Evolutionary conservation across 2,329 filamentous ascomycete genomes (phyloP), one percentile per base, ranked within the genome.

Genomic region (Penicillium sp.): DNA sequence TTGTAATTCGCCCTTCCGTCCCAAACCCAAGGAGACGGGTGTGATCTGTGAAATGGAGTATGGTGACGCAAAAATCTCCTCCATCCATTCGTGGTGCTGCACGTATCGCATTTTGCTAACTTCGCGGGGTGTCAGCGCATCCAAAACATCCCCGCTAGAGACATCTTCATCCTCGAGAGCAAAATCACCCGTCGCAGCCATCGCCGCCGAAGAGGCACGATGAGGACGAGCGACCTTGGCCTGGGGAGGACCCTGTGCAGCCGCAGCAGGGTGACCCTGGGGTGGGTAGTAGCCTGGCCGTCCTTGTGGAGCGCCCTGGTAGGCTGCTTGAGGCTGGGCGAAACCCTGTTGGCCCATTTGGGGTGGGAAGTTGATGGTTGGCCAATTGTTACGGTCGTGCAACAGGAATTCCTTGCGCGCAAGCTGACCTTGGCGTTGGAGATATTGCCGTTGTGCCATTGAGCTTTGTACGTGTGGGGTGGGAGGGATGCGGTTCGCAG

Each of bases 81-180:
- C 94, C 91, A 99, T 96, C 94, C 93, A 97, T 72, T 96, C 91
- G 67, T 99, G 93, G 66, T 99, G 95, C 69, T 97, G 92, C 70
- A 88, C 88, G 72, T 97, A 99, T 51, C 94, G 85, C 60, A 87
- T 85, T 56, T 91, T 80, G 64, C 92, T 96, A 57, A 99, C 89
- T 60, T 99, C 94, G 39, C 92, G 85, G 3, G 92, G 92, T 0
- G 91, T 93, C 58, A 97, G 79, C 59, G 91, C 85, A 69, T 99
- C 94, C 67, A 99, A 91, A 70, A 92, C 83, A 71, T 99, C 94
- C 24, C 92, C 92, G 18, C 90, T 83, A 6, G 88, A 89, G 3
- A 89, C 89, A 67, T 97, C 93, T 71, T 97, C 92, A 53, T 97
- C 92, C 49, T 97, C 92, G 48, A 91, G 82, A 0, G 74, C 69